Conservation (phyloP, 2,329 filamentous ascomycete genomes). For the Monosporascus sp. region DNA sequence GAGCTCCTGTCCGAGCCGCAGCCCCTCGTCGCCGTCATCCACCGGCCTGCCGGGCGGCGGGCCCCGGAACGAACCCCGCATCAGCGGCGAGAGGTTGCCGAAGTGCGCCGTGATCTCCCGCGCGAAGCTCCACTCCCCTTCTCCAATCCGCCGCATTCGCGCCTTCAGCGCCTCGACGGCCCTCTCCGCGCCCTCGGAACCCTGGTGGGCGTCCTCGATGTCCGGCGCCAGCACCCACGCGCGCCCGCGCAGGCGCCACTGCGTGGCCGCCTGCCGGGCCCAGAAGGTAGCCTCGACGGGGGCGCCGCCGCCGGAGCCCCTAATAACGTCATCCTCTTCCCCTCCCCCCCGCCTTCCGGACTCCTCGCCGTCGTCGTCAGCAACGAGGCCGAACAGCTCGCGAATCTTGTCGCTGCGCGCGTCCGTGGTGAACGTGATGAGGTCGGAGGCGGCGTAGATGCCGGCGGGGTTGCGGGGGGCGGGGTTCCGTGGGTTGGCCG, state of each 20-base stretch:
- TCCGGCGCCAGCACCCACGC: conserved; percentile 72
- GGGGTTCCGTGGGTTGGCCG: conserved; percentile 66
- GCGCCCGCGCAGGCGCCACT: conserved; percentile 79
- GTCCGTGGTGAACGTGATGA: conserved; percentile 83
- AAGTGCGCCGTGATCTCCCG: conserved; percentile 82
- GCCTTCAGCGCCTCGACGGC: conserved; percentile 55
- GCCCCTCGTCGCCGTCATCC: conserved; percentile 35
- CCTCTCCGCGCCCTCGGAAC: conserved; percentile 45
- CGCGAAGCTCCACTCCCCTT: conserved; percentile 64
- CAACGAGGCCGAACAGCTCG: conserved; percentile 57
- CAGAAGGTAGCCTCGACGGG: conserved; percentile 69
- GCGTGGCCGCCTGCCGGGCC: conserved; percentile 62
- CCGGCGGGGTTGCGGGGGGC: conserved; percentile 64
- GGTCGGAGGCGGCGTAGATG: conserved; percentile 67
- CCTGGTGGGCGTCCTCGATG: conserved; percentile 28
- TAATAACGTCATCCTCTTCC: conserved; percentile 23
- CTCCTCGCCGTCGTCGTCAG: conserved; percentile 37
- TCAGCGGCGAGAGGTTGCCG: conserved; percentile 76
- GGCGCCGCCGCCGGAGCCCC: conserved; percentile 57
- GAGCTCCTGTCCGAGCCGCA: conserved; percentile 58
- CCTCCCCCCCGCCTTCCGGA: conserved; percentile 3
- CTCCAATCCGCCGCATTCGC: conserved; percentile 54
- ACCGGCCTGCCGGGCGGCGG: conserved; percentile 62
- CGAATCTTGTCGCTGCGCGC: conserved; percentile 77
- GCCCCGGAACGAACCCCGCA: conserved; percentile 73